Evolutionary conservation across 139 green algal species (phyloP).

Genomic region (Microglena sp.): DNA sequence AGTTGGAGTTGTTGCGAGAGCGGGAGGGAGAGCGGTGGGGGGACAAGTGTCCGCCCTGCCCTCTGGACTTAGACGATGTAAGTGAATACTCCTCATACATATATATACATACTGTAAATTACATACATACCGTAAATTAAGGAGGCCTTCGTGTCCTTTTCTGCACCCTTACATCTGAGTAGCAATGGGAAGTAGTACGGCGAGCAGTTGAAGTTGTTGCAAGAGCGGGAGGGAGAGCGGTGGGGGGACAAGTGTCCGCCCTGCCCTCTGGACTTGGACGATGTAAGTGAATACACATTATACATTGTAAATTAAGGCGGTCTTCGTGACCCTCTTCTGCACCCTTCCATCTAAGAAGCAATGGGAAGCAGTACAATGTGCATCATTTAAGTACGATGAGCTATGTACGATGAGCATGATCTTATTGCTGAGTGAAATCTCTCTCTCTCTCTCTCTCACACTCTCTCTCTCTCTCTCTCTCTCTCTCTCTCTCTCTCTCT

Average conservation of each 20-base stretch:
- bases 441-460: too few relatives aligned
- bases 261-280: slow-evolving; percentile 11
- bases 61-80: slow-evolving; percentile 9
- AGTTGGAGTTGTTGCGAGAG: slow-evolving; percentile 59
- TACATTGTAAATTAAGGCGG: background rate
- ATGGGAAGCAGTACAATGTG: background rate
- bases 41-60: slow-evolving; percentile 5
- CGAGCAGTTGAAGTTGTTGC: slow-evolving; percentile 53
- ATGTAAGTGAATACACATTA: slow-evolving; percentile 12
- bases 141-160: too few relatives aligned
- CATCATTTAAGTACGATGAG: background rate
- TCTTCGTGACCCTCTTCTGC: background rate
- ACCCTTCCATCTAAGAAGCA: background rate
- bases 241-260: slow-evolving; percentile 16
- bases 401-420: background rate
- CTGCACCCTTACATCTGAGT: background rate
- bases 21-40: slow-evolving; percentile 51
- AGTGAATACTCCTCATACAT: background rate
- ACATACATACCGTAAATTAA: background rate
- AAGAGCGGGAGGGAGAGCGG: slow-evolving; percentile 56
- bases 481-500: too few relatives aligned
- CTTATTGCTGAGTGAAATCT: background rate
- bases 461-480: too few relatives aligned
- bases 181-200: slow-evolving; percentile 34
- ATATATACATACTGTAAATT: background rate